Evolutionary conservation across 805 yeast genomes (phyloP).

Genomic region (Candida mattraensis): DNA sequence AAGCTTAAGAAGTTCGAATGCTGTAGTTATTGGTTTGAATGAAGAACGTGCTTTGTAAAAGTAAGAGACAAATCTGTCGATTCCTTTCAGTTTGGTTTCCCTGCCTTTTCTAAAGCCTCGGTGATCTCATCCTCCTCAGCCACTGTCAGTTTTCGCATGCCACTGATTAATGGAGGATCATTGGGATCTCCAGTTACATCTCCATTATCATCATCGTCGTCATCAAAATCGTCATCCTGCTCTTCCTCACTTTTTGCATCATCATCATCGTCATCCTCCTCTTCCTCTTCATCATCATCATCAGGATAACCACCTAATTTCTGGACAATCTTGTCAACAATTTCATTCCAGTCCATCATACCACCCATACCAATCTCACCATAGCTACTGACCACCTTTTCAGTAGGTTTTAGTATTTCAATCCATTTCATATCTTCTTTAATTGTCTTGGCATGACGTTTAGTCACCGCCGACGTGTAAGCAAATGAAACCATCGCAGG

Average conservation of each 20-base stretch:
- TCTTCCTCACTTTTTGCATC: conserved; percentile 31
- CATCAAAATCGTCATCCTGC: conserved; percentile 24
- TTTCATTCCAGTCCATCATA: conserved; percentile 67
- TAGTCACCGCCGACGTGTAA: conserved; percentile 56
- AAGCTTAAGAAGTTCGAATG: no score
- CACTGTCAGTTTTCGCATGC: conserved; percentile 29
- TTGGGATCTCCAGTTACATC: conserved; percentile 28
- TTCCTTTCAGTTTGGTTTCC: conserved; percentile 1
- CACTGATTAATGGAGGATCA: conserved; percentile 20
- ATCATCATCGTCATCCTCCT: conserved; percentile 39
- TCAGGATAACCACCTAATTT: conserved; percentile 53
- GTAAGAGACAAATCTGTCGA: no score
- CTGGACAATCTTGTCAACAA: conserved; percentile 52
- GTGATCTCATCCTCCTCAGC: conserved; percentile 33
- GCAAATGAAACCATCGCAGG: conserved; percentile 63
- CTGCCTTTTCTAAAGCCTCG: conserved; percentile 13
- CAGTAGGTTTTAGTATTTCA: conserved; percentile 57
- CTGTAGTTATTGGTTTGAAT: no score
- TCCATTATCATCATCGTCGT: conserved; percentile 31
- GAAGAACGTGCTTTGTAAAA: no score
- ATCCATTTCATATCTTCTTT: conserved; percentile 67
- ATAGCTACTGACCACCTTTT: conserved; percentile 51
- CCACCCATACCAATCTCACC: conserved; percentile 71
- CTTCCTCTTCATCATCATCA: conserved; percentile 54
- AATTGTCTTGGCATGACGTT: conserved; percentile 51